phyloP scores from a whole-genome alignment of 257 asterid genomes.

The Nicotiana benthamiana region DNA sequence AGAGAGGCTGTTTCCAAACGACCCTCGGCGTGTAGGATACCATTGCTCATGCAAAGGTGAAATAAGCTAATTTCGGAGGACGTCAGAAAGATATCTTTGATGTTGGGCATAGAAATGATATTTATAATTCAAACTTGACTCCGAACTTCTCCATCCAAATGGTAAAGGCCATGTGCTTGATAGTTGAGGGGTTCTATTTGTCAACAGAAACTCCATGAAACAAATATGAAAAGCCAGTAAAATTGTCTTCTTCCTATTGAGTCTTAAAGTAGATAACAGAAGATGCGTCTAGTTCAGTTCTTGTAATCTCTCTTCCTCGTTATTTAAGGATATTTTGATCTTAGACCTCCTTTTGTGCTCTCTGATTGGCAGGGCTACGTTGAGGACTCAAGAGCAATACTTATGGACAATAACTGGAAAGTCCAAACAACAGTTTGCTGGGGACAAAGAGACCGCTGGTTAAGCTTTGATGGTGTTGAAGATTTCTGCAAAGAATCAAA shows the following conservation, averaged over 20 bases:
- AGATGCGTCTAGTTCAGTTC: not conserved
- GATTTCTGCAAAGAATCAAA: conserved; percentile 72
- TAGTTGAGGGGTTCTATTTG: not conserved
- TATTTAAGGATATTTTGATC: not conserved
- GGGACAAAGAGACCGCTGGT: conserved; percentile 91
- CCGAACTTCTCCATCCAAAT: not conserved
- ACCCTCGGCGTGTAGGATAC: too few species aligned
- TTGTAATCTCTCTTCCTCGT: not conserved
- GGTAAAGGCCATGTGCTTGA: not conserved
- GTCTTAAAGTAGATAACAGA: not conserved
- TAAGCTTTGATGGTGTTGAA: conserved; percentile 77
- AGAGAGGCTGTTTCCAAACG: too few species aligned
- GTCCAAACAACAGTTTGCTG: conserved; percentile 61
- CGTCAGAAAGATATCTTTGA: not conserved
- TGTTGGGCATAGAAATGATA: not conserved
- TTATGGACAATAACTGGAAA: conserved; percentile 58
- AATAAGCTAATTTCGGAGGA: not conserved
- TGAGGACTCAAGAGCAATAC: conserved; percentile 59
- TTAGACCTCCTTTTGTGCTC: not conserved
- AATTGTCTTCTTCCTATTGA: not conserved
- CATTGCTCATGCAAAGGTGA: not conserved
- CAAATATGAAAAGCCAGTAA: not conserved
- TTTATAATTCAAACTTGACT: not conserved
- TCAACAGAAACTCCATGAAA: not conserved
- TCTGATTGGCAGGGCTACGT: conserved; percentile 33